Percentiles rank a stretch among this genome's conserved stretches.
phyloP scores from a whole-genome alignment of 192 early-diverging fungal genomes.

The Coemansia sp. region DNA sequence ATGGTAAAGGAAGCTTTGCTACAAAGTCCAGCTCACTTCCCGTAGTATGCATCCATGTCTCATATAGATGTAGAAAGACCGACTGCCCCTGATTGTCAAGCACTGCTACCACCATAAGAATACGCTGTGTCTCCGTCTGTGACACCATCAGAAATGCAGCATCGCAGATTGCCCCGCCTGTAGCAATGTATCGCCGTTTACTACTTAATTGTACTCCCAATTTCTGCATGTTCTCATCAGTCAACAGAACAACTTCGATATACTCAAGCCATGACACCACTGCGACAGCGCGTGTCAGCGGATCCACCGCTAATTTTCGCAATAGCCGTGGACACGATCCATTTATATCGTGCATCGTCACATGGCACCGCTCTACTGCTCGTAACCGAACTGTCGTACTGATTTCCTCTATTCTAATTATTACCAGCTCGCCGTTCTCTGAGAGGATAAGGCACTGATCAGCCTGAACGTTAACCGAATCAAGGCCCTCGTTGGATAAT shows the following conservation, averaged over 20 bases:
- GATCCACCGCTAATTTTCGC: conserved; percentile 24
- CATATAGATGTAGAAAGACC: conserved; percentile 28
- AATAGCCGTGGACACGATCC: conserved; percentile 5
- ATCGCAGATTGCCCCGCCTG: conserved; percentile 31
- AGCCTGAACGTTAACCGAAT: not conserved
- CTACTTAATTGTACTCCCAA: not conserved
- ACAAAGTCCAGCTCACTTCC: not conserved
- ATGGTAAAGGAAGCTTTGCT: conserved; percentile 40
- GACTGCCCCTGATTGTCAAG: conserved; percentile 16
- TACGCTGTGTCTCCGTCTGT: conserved; percentile 20
- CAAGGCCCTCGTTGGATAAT: not conserved
- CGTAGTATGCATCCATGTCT: conserved; percentile 20
- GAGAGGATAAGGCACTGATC: conserved; percentile 21
- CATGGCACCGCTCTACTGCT: conserved; percentile 1
- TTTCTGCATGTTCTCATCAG: conserved; percentile 6
- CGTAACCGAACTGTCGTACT: not conserved
- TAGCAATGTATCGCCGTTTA: conserved; percentile 6
- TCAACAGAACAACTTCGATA: conserved; percentile 22
- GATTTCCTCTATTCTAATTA: conserved; percentile 11
- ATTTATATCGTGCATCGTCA: not conserved
- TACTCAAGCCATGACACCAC: conserved; percentile 32
- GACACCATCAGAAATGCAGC: conserved; percentile 24
- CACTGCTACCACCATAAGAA: conserved; percentile 34
- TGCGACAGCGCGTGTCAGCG: conserved; percentile 23
- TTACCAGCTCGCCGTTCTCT: conserved; percentile 12